Conservation (phyloP, 148 eudicot genomes). For the Simmondsia chinensis region DNA sequence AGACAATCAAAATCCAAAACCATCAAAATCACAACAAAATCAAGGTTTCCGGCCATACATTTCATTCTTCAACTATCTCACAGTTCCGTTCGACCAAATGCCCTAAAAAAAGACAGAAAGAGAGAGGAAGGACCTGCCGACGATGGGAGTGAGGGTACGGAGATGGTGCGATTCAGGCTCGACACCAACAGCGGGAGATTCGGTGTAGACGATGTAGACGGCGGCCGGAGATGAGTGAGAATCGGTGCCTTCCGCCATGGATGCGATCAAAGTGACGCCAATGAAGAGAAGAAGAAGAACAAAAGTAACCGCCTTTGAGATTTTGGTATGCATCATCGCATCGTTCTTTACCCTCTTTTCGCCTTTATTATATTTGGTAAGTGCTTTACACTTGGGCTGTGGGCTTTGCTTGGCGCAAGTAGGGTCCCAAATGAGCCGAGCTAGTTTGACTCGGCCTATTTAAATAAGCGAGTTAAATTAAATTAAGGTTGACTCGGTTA, state of each 20-base stretch:
- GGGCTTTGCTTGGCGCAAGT: too few relatives aligned
- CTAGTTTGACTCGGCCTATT: too few relatives aligned
- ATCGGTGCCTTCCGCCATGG: conserved; percentile 21
- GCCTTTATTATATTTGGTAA: neutral
- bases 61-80: too few relatives aligned
- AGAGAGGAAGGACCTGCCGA: conserved; percentile 32
- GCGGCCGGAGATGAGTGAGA: conserved; percentile 14
- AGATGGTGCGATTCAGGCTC: conserved; percentile 56
- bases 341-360: too few relatives aligned
- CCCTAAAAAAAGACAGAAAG: neutral
- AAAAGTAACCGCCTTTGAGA: neutral
- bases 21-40: too few relatives aligned
- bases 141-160: conserved; percentile 39
- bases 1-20: too few relatives aligned
- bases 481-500: too few relatives aligned
- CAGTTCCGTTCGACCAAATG: too few relatives aligned
- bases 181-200: conserved; percentile 29
- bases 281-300: neutral
- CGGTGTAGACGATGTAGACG: conserved; percentile 71
- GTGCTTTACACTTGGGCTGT: too few relatives aligned
- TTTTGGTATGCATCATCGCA: neutral
- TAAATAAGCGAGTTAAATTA: too few relatives aligned
- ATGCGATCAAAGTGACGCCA: neutral
- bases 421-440: too few relatives aligned
- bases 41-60: too few relatives aligned